Evolutionary conservation across 225 moss, liverwort and hornwort species (phyloP).

Genomic region (Climacium dendroides): DNA sequence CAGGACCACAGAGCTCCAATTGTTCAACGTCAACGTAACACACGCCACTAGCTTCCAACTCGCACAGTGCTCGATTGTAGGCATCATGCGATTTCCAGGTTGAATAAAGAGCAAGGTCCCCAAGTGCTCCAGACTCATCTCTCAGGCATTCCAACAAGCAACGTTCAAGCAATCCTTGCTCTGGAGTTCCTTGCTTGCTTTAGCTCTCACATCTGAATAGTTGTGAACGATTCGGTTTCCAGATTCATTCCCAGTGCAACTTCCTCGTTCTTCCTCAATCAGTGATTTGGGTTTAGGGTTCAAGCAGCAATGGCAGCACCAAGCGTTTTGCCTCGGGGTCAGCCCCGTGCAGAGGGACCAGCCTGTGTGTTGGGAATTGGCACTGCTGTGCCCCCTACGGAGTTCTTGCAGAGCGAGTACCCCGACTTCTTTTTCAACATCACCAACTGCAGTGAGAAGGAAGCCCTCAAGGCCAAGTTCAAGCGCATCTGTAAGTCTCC

Average conservation of each 20-base stretch:
- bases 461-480: constrained; percentile 18
- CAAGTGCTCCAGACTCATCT: too few relatives aligned
- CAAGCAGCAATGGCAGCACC: not conserved
- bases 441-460: constrained; percentile 9
- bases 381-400: constrained; percentile 11
- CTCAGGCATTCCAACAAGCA: too few relatives aligned
- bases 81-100: too few relatives aligned
- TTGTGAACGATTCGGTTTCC: not conserved
- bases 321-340: not conserved
- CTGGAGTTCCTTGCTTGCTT: too few relatives aligned
- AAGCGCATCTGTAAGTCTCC: constrained; percentile 20
- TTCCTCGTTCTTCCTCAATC: not conserved
- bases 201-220: too few relatives aligned
- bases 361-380: constrained; percentile 15
- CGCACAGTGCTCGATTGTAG: too few relatives aligned
- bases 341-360: constrained; percentile 10
- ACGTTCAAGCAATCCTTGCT: too few relatives aligned
- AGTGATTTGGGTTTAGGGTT: not conserved
- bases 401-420: not conserved
- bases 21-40: too few relatives aligned
- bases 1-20: too few relatives aligned
- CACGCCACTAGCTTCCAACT: too few relatives aligned
- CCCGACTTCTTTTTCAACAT: not conserved
- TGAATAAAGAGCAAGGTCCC: too few relatives aligned
- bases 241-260: not conserved